phyloP scores from a whole-genome alignment of 805 yeast species.

The Huiozyma naganishii region DNA sequence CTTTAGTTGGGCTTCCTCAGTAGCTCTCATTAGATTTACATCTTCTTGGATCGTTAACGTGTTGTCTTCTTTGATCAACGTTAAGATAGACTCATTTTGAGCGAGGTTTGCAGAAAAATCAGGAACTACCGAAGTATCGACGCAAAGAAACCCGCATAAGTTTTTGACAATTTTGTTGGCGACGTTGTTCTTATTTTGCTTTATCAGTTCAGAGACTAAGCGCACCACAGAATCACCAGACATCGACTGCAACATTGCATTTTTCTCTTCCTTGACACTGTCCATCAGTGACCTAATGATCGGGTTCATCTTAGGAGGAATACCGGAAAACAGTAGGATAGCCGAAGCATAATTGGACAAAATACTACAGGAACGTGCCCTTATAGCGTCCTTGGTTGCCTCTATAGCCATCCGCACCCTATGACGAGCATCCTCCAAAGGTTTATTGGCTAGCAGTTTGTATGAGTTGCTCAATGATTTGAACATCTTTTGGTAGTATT shows the following conservation, averaged over 20 bases:
- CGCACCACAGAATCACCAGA: conserved; percentile 60
- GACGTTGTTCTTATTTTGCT: conserved; percentile 52
- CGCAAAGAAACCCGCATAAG: conserved; percentile 85
- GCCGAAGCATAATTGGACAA: conserved; percentile 73
- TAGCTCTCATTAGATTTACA: conserved; percentile 48
- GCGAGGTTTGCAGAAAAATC: conserved; percentile 63
- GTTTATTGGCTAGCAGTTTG: conserved; percentile 58
- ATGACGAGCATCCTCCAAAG: conserved; percentile 68
- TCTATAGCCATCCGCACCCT: conserved; percentile 55
- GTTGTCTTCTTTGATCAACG: conserved; percentile 71
- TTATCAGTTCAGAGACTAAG: conserved; percentile 50
- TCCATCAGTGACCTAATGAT: conserved; percentile 87
- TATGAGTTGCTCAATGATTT: conserved; percentile 54
- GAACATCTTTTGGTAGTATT: conserved; percentile 54
- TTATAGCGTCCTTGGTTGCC: conserved; percentile 49
- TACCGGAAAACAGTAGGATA: conserved; percentile 42
- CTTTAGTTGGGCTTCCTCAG: conserved; percentile 66
- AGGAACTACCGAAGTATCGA: conserved; percentile 92
- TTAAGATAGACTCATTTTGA: conserved; percentile 47
- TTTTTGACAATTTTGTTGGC: conserved; percentile 85
- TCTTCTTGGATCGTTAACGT: conserved; percentile 50
- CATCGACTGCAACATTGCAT: conserved; percentile 52
- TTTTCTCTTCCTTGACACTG: conserved; percentile 68
- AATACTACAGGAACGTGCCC: conserved; percentile 46
- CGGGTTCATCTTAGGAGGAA: conserved; percentile 87